These are phyloP conservation scores for Wickerhamiella allomyrinae DNA, from an alignment of 805 yeast genomes.

Conservation along the genomic window DNA sequence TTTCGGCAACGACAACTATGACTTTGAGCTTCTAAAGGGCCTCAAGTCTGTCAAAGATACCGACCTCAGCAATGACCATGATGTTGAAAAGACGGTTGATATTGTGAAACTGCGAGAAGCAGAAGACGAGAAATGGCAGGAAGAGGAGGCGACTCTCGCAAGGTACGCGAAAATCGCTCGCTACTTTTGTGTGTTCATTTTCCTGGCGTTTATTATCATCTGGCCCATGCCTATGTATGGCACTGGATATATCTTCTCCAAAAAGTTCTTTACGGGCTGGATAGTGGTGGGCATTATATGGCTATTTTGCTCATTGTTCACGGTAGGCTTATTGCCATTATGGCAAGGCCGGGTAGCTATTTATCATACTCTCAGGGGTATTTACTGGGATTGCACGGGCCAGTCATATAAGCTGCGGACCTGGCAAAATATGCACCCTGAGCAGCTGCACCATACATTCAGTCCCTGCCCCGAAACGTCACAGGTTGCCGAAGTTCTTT, in stretches of 20 bases:
- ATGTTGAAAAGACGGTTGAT: slow-evolving; percentile 3
- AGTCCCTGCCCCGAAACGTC: slow-evolving; percentile 5
- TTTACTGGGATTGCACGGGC: slow-evolving; percentile 76
- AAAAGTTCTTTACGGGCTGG: slow-evolving; percentile 79
- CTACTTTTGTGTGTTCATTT: slow-evolving; percentile 43
- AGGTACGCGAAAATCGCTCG: slow-evolving; percentile 50
- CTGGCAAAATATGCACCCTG: slow-evolving; percentile 68
- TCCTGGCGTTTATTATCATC: slow-evolving; percentile 48
- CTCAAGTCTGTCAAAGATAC: slow-evolving; percentile 45
- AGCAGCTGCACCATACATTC: slow-evolving; percentile 37
- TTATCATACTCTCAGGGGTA: slow-evolving; percentile 51
- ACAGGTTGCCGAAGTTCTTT: not conserved
- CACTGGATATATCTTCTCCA: slow-evolving; percentile 56
- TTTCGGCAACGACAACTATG: slow-evolving; percentile 59
- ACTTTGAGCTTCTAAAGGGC: slow-evolving; percentile 47
- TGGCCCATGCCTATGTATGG: slow-evolving; percentile 98
- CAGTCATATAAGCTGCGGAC: slow-evolving; percentile 55
- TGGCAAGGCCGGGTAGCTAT: slow-evolving; percentile 62
- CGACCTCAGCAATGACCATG: slow-evolving; percentile 2
- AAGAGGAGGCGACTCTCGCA: slow-evolving; percentile 37
- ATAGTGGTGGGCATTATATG: slow-evolving; percentile 67
- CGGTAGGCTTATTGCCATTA: slow-evolving; percentile 56
- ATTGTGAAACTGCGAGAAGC: slow-evolving; percentile 11
- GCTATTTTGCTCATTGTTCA: slow-evolving; percentile 40
- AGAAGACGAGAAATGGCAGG: slow-evolving; percentile 2